Evolutionary conservation across 2,329 filamentous ascomycete genomes (phyloP), one percentile per base, ranked within the genome.

Genomic region (Colletotrichum theobromicola): DNA sequence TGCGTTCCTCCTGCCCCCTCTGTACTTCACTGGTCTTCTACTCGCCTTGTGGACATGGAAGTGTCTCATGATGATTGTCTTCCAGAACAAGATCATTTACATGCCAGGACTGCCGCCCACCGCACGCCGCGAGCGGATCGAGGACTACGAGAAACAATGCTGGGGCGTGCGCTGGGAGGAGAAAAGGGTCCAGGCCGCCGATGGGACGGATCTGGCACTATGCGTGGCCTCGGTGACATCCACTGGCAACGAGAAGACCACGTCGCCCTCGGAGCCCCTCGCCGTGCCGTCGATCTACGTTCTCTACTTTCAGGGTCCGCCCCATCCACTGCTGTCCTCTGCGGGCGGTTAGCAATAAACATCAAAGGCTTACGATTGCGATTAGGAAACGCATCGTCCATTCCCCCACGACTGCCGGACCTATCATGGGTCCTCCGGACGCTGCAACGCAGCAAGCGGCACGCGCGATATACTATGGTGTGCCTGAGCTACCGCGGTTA

Each of bases 41-140:
- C 79, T 94, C 21, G 88, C 88, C 5, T 85, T 96, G 16, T 96
- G 89, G 88, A 85, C 84, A 3, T 91, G 89, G 87, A 92, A 93
- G 80, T 95, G 93, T 80, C 82, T 91, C 67, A 94, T 95, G 91
- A 91, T 95, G 84, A 87, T 96, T 32, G 78, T 94, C 6, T 94
- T 95, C 80, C 94, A 96, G 83, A 94, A 96, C 80, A 93, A 93
- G 80, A 94, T 96, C 80, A 93, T 96, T 74, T 96, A 95, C 83
- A 95, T 95, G 86, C 93, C 94, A 0, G 93, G 93, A 60, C 84
- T 95, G 65, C 93, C 94, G 21, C 94, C 94, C 4, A 93, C 93
- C 79, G 88, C 94, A 0, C 88, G 93, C 18, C 87, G 88, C 28
- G 93, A 95, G 84, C 91, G 84, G 71, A 92, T 96, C 46, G 84